These are phyloP conservation scores for Dothistroma septosporum DNA, from an alignment of 2,329 filamentous ascomycete genomes.

Conservation along the genomic window DNA sequence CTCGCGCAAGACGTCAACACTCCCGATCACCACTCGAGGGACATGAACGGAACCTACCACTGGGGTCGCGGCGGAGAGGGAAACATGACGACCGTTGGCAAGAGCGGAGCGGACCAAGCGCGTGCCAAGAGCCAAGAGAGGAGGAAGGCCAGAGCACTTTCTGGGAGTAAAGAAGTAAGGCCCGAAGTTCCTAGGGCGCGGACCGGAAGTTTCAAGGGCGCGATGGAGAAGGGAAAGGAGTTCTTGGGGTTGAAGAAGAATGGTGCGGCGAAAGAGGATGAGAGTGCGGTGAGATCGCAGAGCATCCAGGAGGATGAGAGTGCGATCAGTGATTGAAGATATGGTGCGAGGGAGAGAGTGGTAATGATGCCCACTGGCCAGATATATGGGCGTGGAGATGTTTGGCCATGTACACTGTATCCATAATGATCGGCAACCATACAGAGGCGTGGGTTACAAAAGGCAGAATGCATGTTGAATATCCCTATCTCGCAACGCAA, in stretches of 20 bases:
- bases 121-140: slow-evolving; percentile 30
- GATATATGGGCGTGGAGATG: no score
- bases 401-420: no score
- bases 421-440: no score
- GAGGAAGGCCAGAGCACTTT: slow-evolving; percentile 33
- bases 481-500: no score
- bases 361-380: no score
- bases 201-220: slow-evolving; percentile 36
- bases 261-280: slow-evolving; percentile 3
- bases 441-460: no score
- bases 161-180: slow-evolving; percentile 16
- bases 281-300: slow-evolving; percentile 2
- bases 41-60: slow-evolving; percentile 59
- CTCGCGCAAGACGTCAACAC: slow-evolving; percentile 77
- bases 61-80: slow-evolving; percentile 72
- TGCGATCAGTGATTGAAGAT: neutral
- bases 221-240: slow-evolving; percentile 54
- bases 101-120: slow-evolving; percentile 28
- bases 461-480: no score
- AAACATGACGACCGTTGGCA: slow-evolving; percentile 56
- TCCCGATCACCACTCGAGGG: slow-evolving; percentile 42
- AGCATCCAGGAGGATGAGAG: slow-evolving; percentile 7
- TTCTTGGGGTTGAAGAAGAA: slow-evolving; percentile 44
- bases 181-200: slow-evolving; percentile 14
- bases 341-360: no score